Conservation (phyloP, 2,329 filamentous ascomycete genomes). For the Neofusicoccum ribis region DNA sequence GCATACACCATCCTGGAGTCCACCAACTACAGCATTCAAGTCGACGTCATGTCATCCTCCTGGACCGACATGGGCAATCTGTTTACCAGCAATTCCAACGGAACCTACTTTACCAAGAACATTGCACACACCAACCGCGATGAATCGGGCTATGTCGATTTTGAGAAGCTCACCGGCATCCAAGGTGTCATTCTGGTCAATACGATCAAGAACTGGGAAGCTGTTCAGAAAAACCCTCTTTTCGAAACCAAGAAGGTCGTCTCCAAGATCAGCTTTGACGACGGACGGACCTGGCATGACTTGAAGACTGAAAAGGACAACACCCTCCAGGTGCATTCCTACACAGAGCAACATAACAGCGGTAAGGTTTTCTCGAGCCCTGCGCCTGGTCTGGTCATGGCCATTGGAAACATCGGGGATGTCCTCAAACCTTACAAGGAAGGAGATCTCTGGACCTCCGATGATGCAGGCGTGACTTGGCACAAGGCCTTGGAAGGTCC, state of each 20-base stretch:
- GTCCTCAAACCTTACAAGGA: constrained; percentile 69
- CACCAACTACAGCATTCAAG: constrained; percentile 96
- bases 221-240: constrained; percentile 59
- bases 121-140: constrained; percentile 91
- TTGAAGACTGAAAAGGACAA: constrained; percentile 67
- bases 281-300: constrained; percentile 80
- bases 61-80: constrained; percentile 77
- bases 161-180: constrained; percentile 88
- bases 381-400: constrained; percentile 91
- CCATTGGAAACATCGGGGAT: constrained; percentile 84
- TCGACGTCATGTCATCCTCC: constrained; percentile 78
- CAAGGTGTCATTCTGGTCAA: constrained; percentile 93
- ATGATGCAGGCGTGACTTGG: constrained; percentile 89
- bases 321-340: constrained; percentile 83
- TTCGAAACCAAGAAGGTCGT: constrained; percentile 65
- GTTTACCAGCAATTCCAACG: constrained; percentile 96
- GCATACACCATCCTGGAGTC: constrained; percentile 94
- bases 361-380: constrained; percentile 91
- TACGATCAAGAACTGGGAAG: constrained; percentile 80
- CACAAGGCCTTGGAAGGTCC: constrained; percentile 71
- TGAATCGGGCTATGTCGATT: constrained; percentile 75
- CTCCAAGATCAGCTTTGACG: constrained; percentile 90
- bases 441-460: constrained; percentile 82
- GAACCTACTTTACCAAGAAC: constrained; percentile 92
- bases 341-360: constrained; percentile 78